Evolutionary conservation across 2,329 filamentous ascomycete species (phyloP).

Genomic region (Fusarium sp.): DNA sequence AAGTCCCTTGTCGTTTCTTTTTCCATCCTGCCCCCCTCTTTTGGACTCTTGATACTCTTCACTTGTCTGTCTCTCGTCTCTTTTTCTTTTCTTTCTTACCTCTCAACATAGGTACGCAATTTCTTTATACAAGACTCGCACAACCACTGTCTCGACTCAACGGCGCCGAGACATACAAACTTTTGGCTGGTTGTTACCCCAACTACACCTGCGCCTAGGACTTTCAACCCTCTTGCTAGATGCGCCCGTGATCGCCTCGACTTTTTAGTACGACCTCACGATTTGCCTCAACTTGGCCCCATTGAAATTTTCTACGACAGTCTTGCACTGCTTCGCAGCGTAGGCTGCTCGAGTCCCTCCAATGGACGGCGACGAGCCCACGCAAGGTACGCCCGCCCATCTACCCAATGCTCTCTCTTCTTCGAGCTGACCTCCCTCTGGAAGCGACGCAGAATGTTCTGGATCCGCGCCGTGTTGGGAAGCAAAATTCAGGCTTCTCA

Average conservation of each 20-base stretch:
- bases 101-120: not conserved
- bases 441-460: constrained; percentile 81
- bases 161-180: constrained; percentile 17
- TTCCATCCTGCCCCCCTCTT: constrained; percentile 28
- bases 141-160: constrained; percentile 4
- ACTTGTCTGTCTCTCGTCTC: not conserved
- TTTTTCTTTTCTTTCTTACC: constrained; percentile 14
- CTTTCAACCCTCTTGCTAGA: constrained; percentile 12
- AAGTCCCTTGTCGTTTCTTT: constrained; percentile 37
- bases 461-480: constrained; percentile 82
- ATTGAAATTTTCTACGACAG: constrained; percentile 23
- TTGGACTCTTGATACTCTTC: constrained; percentile 20
- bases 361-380: constrained; percentile 59
- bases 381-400: constrained; percentile 50
- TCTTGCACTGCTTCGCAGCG: constrained; percentile 38
- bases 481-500: constrained; percentile 83
- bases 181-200: constrained; percentile 10
- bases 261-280: not conserved
- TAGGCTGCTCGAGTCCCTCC: constrained; percentile 47
- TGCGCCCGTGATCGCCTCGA: constrained; percentile 26
- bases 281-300: constrained; percentile 3
- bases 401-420: not conserved
- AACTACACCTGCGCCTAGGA: constrained; percentile 10
- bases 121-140: not conserved
- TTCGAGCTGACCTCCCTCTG: constrained; percentile 25